Evolutionary conservation across 228 moss, liverwort and hornwort species (phyloP), one percentile per base, ranked within the genome.

Genomic region (Sphagnum magellanicum): DNA sequence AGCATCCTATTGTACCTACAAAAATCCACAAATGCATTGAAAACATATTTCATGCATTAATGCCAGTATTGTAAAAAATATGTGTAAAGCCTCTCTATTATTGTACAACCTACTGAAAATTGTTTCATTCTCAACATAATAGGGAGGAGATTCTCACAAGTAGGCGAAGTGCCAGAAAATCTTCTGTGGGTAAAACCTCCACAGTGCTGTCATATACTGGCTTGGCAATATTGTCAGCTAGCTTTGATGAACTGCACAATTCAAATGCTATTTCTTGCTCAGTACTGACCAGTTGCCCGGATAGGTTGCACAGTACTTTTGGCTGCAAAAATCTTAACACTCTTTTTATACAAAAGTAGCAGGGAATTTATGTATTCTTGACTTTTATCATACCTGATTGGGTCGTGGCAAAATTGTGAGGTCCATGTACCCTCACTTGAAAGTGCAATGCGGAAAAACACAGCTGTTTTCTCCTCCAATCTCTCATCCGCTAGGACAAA

Each of bases 401-500:
- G 83, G 61, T 87, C 83, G 71, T 83, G 81, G 78, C 86, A 87
- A n/a, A 81, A 83, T 55, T 72, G 50, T 4, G 80, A 69, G 10
- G 49, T 63, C 81, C 80, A 79, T 8, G 49, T 10, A 16, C 71
- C 77, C 49, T 73, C 46, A 1, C 76, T 76, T 69, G 57, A 4
- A 6, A 61, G 53, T 5, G 70, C 70, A 47, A 90, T 46, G 73
- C 82, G 87, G 73, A 80, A 90, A 78, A 69, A 74, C 15, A 81
- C 61, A 6, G 75, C 78, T 9, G 86, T 92, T 50, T 88, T 87
- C 66, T 92, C 92, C 5, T n/a, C 61, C 4, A 79, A 78, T 2
- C 63, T 51, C 32, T 86, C 82, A 52, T 92, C 90, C 4, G 85
- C 64, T 50, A 85, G 75, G 17, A 90, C 92, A 14, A 90, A 79